Base-by-base conservation (phyloP, 2,329 filamentous ascomycete genomes). In the Aureobasidium sp. region DNA sequence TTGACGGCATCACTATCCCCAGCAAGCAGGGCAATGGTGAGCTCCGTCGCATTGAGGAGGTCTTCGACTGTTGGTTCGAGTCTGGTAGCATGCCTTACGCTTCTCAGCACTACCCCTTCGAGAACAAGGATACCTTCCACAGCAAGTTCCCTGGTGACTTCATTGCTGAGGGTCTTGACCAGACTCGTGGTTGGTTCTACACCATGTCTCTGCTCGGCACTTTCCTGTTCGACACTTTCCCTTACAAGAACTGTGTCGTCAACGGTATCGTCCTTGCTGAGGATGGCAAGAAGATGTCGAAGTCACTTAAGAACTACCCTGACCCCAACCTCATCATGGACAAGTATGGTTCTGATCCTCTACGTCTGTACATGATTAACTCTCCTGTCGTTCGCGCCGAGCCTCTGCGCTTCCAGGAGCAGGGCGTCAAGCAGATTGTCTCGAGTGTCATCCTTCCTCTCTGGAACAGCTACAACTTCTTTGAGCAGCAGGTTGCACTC, bases 201-300 rank as follows among this genome's bases (percentile, higher is more conserved):
- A 97, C 92, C 1, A 78, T 97, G 65, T 85, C 90, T 24, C 91
- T 97, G 10, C 79, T 97, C 52, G 92, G 92, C 37, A 94, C 89
- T 8, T 90, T 96, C 72, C 82, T 97, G 4, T 96, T 94, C 69
- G 89, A 89, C 47, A 83, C 85, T 39, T 85, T 92, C 2, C 92
- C 93, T 0, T 97, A 96, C 81, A 87, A 94, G 77, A 97, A 96
- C 73, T 95, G 91, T 69, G 90, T 97, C n/a, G 92, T 96, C 65
- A 97, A 96, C 71, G 92, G 92, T 55, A 94, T 96, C 65, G 92
- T 97, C 5, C 82, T 97, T 44, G 92, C 92, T 0, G 92, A 96
- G 73, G 91, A 96, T 71, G 93, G 93, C 62, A 97, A 96, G 81
- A 97, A 97, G 81, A 97, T 97, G 93, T 96, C 92, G 7, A 97